Evolutionary conservation across 1,284 basidiomycete genomes (phyloP), one percentile per base, ranked within the genome.

Genomic region (Phellinidium pouzarii): DNA sequence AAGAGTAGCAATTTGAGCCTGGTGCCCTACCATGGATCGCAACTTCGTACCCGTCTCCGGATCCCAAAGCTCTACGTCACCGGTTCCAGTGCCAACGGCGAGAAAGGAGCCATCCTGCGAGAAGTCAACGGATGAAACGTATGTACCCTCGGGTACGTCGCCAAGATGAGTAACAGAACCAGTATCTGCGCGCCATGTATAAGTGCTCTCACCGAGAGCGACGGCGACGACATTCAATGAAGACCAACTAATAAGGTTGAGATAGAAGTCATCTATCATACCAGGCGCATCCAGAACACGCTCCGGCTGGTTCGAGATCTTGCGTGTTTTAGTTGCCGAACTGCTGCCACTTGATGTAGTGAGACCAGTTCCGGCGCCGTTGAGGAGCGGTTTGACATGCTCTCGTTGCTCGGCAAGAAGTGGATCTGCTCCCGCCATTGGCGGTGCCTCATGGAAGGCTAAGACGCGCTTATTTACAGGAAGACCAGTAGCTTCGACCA

Each of bases 11-110:
- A 96, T 75, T 63, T 96, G 87, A 1, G 79, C 84, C 52, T 84
- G 76, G 64, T 93, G 91, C 0, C 91, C 91, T 1, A 65, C 62
- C 94, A 97, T 96, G 12, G 90, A 93, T 5, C 95, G 78, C 56
- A 98, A 73, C 61, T 90, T 89, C 62, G 82, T 81, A 4, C 81
- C 80, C 0, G 80, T 75, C 61, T 92, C 88, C 0, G 90, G 82
- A 63, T 98, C 95, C 91, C 94, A 98, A n/a, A 99, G 80, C 69
- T 97, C 93, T 27, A 98, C 88, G 17, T 87, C 84, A 0, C 95
- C 95, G 0, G 77, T 79, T 3, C 92, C 90, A 23, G 87, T 73
- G 0, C 94, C 94, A 25, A 98, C 74, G 3, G 90, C 94, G 11
- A 99, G 77, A 69, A 89, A 93, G 14, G 80, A 77, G 0, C 93